Conservation (phyloP, 1,139 yeast species). For the Geotrichum fermentans region DNA sequence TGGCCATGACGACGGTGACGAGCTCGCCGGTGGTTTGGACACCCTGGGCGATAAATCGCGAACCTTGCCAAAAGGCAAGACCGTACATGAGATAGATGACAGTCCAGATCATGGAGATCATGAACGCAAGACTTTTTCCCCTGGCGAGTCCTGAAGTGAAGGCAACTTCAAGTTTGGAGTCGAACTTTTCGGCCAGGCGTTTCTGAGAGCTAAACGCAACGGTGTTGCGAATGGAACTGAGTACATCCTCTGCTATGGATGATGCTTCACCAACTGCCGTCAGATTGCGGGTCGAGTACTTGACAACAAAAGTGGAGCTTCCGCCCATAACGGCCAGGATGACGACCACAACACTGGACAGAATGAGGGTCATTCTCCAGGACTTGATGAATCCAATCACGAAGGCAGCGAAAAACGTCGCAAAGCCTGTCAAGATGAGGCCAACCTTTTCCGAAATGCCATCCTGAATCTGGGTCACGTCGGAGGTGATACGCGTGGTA, state of each 20-base stretch:
- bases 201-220: conserved; percentile 44
- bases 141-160: conserved; percentile 30
- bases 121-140: conserved; percentile 31
- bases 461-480: conserved; percentile 42
- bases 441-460: conserved; percentile 46
- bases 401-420: conserved; percentile 42
- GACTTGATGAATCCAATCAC: conserved; percentile 41
- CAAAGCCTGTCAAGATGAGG: conserved; percentile 37
- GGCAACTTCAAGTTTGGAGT: conserved; percentile 25
- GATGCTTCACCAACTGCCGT: conserved; percentile 39
- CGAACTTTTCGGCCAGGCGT: conserved; percentile 36
- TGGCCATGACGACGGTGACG: conserved; percentile 39
- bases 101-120: conserved; percentile 40
- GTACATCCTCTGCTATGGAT: conserved; percentile 43
- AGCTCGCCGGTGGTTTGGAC: conserved; percentile 35
- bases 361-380: conserved; percentile 41
- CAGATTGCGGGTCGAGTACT: conserved; percentile 33
- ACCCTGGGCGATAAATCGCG: conserved; percentile 38
- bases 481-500: conserved; percentile 43
- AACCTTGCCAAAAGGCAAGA: conserved; percentile 45
- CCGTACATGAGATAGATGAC: conserved; percentile 39
- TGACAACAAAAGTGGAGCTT: conserved; percentile 35
- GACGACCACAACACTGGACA: conserved; percentile 38
- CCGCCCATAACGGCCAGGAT: conserved; percentile 32
- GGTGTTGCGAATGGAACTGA: conserved; percentile 42